Evolutionary conservation across 805 yeast species (phyloP).

Genomic region (Cyberlindnera sargentensis): DNA sequence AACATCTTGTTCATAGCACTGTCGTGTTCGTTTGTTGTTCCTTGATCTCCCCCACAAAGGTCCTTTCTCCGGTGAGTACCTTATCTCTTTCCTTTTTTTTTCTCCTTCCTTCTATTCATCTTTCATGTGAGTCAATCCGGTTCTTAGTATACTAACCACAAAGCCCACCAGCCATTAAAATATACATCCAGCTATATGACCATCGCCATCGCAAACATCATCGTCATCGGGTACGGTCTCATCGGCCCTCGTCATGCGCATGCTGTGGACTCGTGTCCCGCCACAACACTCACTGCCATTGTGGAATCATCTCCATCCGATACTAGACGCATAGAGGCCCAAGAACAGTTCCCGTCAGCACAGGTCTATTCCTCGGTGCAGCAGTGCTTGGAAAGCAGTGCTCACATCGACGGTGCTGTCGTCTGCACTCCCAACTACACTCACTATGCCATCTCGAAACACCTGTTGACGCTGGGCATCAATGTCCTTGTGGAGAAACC

Average conservation of each 20-base stretch:
- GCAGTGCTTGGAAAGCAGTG: constrained; percentile 4
- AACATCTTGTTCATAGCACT: too few species aligned
- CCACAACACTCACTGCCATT: constrained; percentile 10
- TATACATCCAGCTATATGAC: constrained; percentile 3
- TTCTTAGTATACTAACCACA: too few species aligned
- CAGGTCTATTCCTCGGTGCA: constrained; percentile 8
- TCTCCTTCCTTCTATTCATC: too few species aligned
- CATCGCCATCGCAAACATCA: constrained; percentile 7
- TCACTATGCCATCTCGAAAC: constrained; percentile 8
- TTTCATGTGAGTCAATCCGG: too few species aligned
- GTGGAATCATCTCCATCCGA: constrained; percentile 12
- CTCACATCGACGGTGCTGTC: constrained; percentile 14
- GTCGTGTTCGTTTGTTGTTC: too few species aligned
- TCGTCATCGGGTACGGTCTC: constrained; percentile 17
- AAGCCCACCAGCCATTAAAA: too few species aligned
- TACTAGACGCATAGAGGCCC: constrained; percentile 5
- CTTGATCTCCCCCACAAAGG: too few species aligned
- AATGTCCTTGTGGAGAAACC: constrained; percentile 17
- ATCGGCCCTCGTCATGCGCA: constrained; percentile 19
- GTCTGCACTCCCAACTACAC: constrained; percentile 17
- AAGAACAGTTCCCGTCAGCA: constrained; percentile 3
- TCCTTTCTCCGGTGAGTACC: too few species aligned
- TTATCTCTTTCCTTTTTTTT: too few species aligned
- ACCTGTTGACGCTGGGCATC: constrained; percentile 6
- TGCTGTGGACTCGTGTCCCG: constrained; percentile 10